A percentile compares a stretch with the other conserved stretches of the same genome.
Evolutionary conservation across 2,329 filamentous ascomycete species (phyloP).

Genomic region (Fusarium sp.): DNA sequence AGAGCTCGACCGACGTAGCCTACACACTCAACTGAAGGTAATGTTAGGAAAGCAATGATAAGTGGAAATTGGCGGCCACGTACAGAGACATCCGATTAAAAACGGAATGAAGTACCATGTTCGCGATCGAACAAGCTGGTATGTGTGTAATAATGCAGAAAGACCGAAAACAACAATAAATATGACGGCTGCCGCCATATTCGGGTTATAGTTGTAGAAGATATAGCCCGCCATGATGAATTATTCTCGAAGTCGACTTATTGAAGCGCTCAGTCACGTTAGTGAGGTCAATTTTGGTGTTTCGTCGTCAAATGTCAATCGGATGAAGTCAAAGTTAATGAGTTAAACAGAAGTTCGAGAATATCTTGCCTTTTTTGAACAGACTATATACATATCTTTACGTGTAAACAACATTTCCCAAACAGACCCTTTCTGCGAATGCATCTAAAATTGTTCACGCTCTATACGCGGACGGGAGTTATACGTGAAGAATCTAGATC

Average conservation of each 20-base stretch:
- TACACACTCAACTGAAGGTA: conserved; percentile 37
- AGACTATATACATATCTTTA: conserved; percentile 28
- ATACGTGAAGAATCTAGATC: conserved; percentile 2
- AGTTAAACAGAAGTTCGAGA: neutral
- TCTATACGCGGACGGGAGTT: conserved; percentile 27
- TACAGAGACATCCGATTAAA: conserved; percentile 61
- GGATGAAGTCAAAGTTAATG: neutral
- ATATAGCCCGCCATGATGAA: conserved; percentile 31
- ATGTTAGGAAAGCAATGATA: neutral
- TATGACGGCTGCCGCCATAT: conserved; percentile 51
- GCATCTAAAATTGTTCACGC: neutral
- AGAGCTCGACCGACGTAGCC: conserved; percentile 59
- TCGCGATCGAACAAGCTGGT: conserved; percentile 49
- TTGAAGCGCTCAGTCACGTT: neutral
- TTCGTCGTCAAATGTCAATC: neutral
- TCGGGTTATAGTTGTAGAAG: conserved; percentile 59
- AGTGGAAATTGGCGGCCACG: neutral
- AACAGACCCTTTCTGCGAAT: neutral
- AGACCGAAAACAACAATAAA: conserved; percentile 52
- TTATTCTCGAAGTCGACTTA: neutral
- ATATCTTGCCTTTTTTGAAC: neutral
- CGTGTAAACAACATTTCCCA: neutral
- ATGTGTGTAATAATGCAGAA: conserved; percentile 50
- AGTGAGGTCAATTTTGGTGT: neutral
- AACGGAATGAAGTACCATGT: conserved; percentile 64